A percentile compares a stretch with the other conserved stretches of the same genome.
phyloP scores from a whole-genome alignment of 2,329 filamentous ascomycete genomes.

The Alternaria tenuissima region DNA sequence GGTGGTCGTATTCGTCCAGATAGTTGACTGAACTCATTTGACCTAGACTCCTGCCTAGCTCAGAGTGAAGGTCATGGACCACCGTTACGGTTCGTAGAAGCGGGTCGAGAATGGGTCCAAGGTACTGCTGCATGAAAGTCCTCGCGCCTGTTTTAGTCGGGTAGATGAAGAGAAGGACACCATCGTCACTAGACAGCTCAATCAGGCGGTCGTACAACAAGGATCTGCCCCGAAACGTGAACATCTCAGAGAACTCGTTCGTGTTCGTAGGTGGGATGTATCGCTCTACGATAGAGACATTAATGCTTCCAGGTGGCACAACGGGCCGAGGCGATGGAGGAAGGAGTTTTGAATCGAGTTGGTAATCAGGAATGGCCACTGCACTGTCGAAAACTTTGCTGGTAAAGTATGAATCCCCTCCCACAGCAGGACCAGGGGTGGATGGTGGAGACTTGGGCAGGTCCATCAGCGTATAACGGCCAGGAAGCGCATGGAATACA shows the following conservation, averaged over 20 bases:
- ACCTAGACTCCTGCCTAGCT: constrained; percentile 63
- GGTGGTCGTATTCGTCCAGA: constrained; percentile 63
- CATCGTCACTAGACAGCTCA: constrained; percentile 65
- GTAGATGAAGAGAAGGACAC: constrained; percentile 69
- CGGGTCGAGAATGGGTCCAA: constrained; percentile 69
- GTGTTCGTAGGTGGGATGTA: constrained; percentile 70
- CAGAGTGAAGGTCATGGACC: constrained; percentile 65
- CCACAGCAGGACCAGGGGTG: constrained; percentile 62
- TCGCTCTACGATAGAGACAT: constrained; percentile 69
- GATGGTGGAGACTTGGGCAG: constrained; percentile 69
- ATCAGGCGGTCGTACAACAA: constrained; percentile 67
- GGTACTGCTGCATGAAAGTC: constrained; percentile 67
- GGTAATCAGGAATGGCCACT: constrained; percentile 66
- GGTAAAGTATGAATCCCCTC: constrained; percentile 69
- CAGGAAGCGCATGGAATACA: constrained; percentile 69
- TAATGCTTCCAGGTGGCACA: constrained; percentile 67
- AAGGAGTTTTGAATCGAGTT: constrained; percentile 60
- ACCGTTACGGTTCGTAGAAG: constrained; percentile 66
- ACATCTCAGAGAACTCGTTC: constrained; percentile 68
- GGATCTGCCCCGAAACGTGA: constrained; percentile 61
- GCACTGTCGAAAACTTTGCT: constrained; percentile 69
- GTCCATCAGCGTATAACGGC: constrained; percentile 68
- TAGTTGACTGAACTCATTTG: constrained; percentile 62
- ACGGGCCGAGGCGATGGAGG: constrained; percentile 64
- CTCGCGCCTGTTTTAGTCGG: constrained; percentile 65